Evolutionary conservation across 2,329 filamentous ascomycete genomes (phyloP).

Genomic region (Cryphonectria radicalis): DNA sequence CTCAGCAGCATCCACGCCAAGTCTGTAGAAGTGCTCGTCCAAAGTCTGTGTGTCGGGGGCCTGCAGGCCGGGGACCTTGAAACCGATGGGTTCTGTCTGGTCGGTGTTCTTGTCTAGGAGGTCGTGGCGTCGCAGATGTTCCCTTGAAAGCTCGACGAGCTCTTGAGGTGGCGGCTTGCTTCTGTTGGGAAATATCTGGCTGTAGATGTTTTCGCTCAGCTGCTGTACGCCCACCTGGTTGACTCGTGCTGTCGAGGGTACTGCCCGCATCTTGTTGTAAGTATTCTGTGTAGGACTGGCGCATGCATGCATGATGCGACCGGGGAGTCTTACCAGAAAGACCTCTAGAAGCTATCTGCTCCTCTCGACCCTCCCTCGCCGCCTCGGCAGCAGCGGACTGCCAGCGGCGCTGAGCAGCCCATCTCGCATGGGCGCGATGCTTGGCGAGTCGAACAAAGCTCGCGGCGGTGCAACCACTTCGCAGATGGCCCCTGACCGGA

Average conservation of each 20-base stretch:
- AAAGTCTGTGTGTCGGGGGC: constrained; percentile 65
- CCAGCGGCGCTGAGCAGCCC: constrained; percentile 48
- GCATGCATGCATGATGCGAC: constrained; percentile 21
- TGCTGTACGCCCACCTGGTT: constrained; percentile 97
- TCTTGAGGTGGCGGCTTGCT: constrained; percentile 64
- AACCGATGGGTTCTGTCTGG: constrained; percentile 73
- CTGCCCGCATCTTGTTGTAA: constrained; percentile 37
- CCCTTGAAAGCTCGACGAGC: constrained; percentile 77
- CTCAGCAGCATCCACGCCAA: constrained; percentile 85
- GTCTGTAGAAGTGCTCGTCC: constrained; percentile 91
- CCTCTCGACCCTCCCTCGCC: constrained; percentile 25
- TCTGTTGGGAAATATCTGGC: constrained; percentile 75
- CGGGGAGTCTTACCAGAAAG: constrained; percentile 47
- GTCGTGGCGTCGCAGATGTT: constrained; percentile 85
- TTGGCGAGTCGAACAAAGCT: constrained; percentile 57
- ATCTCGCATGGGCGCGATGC: constrained; percentile 48
- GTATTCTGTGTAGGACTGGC: constrained; percentile 19
- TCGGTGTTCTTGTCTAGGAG: constrained; percentile 90
- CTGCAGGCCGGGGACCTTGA: constrained; percentile 80
- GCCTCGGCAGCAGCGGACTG: constrained; percentile 39
- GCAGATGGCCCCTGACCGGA: constrained; percentile 43
- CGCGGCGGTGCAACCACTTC: constrained; percentile 45
- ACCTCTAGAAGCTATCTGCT: constrained; percentile 32
- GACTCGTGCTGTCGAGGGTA: constrained; percentile 67
- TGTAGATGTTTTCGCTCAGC: constrained; percentile 79